A percentile compares a stretch with the other conserved stretches of the same genome.
Conservation (phyloP, 2,329 filamentous ascomycete species). For the Apiospora arundinis region DNA sequence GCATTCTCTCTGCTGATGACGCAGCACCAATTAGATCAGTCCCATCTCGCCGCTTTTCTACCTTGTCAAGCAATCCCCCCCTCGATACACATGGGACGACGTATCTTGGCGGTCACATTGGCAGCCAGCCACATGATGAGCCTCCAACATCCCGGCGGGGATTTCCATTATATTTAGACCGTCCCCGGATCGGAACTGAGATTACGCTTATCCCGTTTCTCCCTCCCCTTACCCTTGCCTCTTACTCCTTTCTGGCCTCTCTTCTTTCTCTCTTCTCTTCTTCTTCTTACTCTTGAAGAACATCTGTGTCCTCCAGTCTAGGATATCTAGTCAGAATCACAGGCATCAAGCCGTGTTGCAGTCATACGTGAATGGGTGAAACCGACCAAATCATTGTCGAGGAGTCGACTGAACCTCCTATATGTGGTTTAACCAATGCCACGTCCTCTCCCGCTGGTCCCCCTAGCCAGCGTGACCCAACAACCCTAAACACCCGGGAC, state of each 20-base stretch:
- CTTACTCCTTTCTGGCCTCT: slow-evolving; percentile 15
- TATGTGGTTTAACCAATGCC: slow-evolving; percentile 36
- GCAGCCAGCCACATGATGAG: slow-evolving; percentile 3
- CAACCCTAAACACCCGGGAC: slow-evolving; percentile 19
- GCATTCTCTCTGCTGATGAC: slow-evolving; percentile 1
- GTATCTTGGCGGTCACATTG: slow-evolving; percentile 9
- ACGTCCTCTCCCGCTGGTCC: slow-evolving; percentile 29
- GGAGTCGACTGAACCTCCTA: slow-evolving; percentile 44
- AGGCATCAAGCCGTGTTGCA: slow-evolving; percentile 27
- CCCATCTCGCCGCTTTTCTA: slow-evolving; percentile 4
- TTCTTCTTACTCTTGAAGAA: slow-evolving; percentile 22
- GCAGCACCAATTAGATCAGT: background rate
- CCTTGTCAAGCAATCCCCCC: background rate
- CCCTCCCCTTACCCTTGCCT: background rate
- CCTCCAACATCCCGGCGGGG: background rate
- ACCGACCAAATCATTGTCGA: slow-evolving; percentile 40
- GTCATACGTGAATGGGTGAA: slow-evolving; percentile 42
- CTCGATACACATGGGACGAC: slow-evolving; percentile 12
- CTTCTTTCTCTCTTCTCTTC: slow-evolving; percentile 26
- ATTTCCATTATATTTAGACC: slow-evolving; percentile 10
- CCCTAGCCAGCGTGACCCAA: slow-evolving; percentile 26
- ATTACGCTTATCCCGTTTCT: background rate
- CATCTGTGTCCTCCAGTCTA: slow-evolving; percentile 23
- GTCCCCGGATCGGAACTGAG: background rate
- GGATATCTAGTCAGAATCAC: slow-evolving; percentile 18